These are phyloP conservation scores for Leucosporidium yakuticum DNA, from an alignment of 768 basidiomycete species.

Conservation along the genomic window DNA sequence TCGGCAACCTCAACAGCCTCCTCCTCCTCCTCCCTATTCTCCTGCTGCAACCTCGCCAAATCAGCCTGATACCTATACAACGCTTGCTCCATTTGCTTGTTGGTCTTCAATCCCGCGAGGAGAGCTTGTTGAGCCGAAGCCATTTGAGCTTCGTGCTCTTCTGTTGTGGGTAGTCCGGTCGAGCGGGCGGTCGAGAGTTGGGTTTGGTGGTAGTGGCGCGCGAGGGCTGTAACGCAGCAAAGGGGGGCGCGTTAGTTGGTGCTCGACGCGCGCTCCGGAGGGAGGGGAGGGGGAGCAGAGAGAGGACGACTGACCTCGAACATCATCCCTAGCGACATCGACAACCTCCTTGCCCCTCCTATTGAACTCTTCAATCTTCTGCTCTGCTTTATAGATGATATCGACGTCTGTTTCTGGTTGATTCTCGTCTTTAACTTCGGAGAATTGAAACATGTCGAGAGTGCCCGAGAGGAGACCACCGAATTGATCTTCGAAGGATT, in stretches of 20 bases:
- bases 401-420: constrained; percentile 19
- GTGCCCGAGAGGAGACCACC: constrained; percentile 13
- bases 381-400: constrained; percentile 10
- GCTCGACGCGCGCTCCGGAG: accelerated
- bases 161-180: constrained; percentile 8
- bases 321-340: constrained; percentile 28
- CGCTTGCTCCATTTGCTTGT: constrained; percentile 31
- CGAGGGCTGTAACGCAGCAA: constrained; percentile 7
- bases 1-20: constrained; percentile 23
- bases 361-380: constrained; percentile 13
- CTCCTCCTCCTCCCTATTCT: constrained; percentile 31
- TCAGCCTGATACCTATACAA: constrained; percentile 21
- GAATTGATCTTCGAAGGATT: constrained; percentile 21
- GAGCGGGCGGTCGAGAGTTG: constrained; percentile 17
- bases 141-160: constrained; percentile 26
- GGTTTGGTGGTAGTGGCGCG: constrained; percentile 20
- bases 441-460: constrained; percentile 12
- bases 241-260: background rate
- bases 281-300: background rate
- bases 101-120: constrained; percentile 17
- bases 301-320: constrained; percentile 13
- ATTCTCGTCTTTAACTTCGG: background rate
- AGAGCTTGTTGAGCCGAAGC: constrained; percentile 11
- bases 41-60: constrained; percentile 25
- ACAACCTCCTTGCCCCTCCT: constrained; percentile 10